Evolutionary conservation across 2,329 filamentous ascomycete species (phyloP).

Genomic region (Hymenoscyphus fraxineus): DNA sequence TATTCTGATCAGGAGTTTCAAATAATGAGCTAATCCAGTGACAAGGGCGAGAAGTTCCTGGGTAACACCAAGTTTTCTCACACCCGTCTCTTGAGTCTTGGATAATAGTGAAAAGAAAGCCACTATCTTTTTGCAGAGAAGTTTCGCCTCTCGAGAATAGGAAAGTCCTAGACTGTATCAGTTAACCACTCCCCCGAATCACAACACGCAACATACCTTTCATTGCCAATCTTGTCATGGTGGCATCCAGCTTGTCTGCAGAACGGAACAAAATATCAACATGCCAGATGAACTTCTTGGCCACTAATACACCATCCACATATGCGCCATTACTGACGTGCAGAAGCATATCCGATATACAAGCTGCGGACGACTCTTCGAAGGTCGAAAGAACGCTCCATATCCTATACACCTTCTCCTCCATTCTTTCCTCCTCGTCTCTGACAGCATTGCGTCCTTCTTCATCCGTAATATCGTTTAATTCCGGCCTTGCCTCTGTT

Average conservation of each 20-base stretch:
- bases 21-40: conserved; percentile 91
- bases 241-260: conserved; percentile 77
- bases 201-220: conserved; percentile 59
- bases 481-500: conserved; percentile 39
- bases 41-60: conserved; percentile 97
- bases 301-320: conserved; percentile 88
- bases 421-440: conserved; percentile 86
- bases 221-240: conserved; percentile 64
- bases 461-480: conserved; percentile 55
- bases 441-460: conserved; percentile 73
- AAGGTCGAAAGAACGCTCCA: conserved; percentile 98
- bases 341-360: conserved; percentile 97
- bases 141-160: conserved; percentile 92
- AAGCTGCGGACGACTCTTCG: conserved; percentile 94
- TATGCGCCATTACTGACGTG: conserved; percentile 98
- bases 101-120: conserved; percentile 94
- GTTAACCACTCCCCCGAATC: neutral
- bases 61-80: conserved; percentile 88
- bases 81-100: conserved; percentile 88
- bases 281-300: conserved; percentile 93
- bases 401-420: conserved; percentile 95
- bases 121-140: conserved; percentile 99
- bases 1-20: conserved; percentile 95
- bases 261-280: conserved; percentile 89
- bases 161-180: conserved; percentile 60